These are phyloP conservation scores for Panellus pusillus DNA, from an alignment of 768 basidiomycete genomes.

Conservation along the genomic window DNA sequence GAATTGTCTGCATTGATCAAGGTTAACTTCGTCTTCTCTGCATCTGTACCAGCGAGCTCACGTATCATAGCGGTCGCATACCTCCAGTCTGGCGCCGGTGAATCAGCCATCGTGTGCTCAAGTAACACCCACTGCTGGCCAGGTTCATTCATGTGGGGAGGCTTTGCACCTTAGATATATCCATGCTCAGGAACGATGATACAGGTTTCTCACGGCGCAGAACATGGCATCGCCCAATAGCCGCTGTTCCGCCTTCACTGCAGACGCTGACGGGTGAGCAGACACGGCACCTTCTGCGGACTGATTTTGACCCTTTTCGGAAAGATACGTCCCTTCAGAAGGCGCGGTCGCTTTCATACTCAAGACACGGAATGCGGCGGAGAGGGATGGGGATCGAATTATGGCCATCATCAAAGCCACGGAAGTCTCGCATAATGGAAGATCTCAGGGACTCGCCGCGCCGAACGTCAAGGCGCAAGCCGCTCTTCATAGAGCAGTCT, in stretches of 20 bases:
- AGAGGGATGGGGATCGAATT: slow-evolving; percentile 8
- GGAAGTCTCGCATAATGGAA: slow-evolving; percentile 16
- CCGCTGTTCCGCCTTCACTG: slow-evolving; percentile 17
- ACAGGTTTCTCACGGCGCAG: slow-evolving; percentile 17
- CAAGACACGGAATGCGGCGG: slow-evolving; percentile 13
- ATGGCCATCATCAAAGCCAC: slow-evolving; percentile 11
- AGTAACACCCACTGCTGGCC: slow-evolving; percentile 22
- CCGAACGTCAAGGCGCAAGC: slow-evolving; percentile 16
- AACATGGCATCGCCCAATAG: slow-evolving; percentile 16
- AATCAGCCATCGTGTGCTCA: slow-evolving; percentile 16
- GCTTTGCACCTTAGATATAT: not conserved
- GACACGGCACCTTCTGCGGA: no score
- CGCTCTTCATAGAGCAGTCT: slow-evolving; percentile 2
- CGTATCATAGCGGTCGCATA: slow-evolving; percentile 14
- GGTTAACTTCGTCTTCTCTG: not conserved
- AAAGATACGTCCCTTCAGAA: slow-evolving; percentile 20
- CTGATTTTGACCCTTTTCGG: not conserved
- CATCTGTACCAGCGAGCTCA: not conserved
- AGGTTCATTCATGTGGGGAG: slow-evolving; percentile 14
- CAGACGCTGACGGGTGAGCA: slow-evolving; percentile 17
- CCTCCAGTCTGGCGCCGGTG: slow-evolving; percentile 10
- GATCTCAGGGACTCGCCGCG: slow-evolving; percentile 17
- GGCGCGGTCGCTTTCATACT: slow-evolving; percentile 17
- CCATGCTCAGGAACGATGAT: not conserved
- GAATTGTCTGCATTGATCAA: slow-evolving; percentile 20